Conservation (phyloP, 1,284 basidiomycete species). For the Rugosomyces carneus region DNA sequence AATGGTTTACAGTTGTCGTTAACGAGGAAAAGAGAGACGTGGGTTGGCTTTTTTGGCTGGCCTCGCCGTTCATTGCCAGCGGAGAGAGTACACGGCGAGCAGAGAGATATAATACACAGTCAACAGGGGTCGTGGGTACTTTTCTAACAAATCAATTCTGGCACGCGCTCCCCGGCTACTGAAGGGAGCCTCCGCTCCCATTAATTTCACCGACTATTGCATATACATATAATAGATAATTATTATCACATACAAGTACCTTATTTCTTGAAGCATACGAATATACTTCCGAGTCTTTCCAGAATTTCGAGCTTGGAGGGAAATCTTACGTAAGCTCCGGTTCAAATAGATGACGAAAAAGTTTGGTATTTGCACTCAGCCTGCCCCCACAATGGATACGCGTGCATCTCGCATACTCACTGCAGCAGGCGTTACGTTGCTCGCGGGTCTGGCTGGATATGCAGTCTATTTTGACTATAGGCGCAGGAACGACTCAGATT, state of each 20-base stretch:
- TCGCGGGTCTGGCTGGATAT: constrained; percentile 70
- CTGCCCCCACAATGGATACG: constrained; percentile 32
- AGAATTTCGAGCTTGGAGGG: background rate
- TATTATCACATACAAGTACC: too few species aligned
- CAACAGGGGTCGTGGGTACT: constrained; percentile 24
- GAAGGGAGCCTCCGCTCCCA: too few species aligned
- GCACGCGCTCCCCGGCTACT: constrained; percentile 4
- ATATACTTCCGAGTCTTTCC: background rate
- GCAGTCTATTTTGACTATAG: constrained; percentile 94
- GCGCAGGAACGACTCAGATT: constrained; percentile 81
- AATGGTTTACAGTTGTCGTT: constrained; percentile 14
- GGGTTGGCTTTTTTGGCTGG: constrained; percentile 23
- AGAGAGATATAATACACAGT: constrained; percentile 22
- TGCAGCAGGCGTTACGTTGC: constrained; percentile 61
- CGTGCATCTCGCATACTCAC: constrained; percentile 44
- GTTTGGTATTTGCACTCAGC: too few species aligned
- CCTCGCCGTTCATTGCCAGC: constrained; percentile 32
- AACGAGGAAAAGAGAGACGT: constrained; percentile 25
- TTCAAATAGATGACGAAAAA: too few species aligned
- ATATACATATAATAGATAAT: too few species aligned
- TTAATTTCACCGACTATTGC: too few species aligned
- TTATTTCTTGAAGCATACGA: too few species aligned
- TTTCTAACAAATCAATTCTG: constrained; percentile 20
- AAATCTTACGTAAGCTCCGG: constrained; percentile 18
- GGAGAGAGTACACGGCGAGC: constrained; percentile 10